phyloP scores from a whole-genome alignment of 1,284 basidiomycete genomes.

The Marasmius sp. region DNA sequence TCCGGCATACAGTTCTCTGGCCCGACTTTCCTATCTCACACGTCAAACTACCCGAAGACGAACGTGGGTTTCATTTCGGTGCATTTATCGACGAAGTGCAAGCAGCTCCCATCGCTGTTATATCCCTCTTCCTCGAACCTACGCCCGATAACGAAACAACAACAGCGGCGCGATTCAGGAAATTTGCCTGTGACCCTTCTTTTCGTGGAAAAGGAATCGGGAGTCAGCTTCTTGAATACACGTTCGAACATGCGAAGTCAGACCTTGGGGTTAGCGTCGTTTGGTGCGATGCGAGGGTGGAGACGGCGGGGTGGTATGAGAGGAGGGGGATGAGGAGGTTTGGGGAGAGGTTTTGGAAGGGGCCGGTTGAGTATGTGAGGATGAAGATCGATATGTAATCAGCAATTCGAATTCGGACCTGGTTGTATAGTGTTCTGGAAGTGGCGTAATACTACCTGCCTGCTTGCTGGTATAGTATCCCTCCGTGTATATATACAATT shows the following conservation, averaged over 20 bases:
- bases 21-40: slow-evolving; percentile 47
- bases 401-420: no score
- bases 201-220: slow-evolving; percentile 53
- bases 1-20: slow-evolving; percentile 62
- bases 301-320: slow-evolving; percentile 50
- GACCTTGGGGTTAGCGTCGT: slow-evolving; percentile 38
- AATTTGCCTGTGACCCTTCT: slow-evolving; percentile 55
- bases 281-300: slow-evolving; percentile 59
- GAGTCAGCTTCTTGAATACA: slow-evolving; percentile 42
- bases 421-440: no score
- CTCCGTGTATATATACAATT: no score
- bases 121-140: slow-evolving; percentile 54
- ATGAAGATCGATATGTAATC: slow-evolving; percentile 38
- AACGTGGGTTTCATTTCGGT: slow-evolving; percentile 49
- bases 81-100: slow-evolving; percentile 38
- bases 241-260: slow-evolving; percentile 35
- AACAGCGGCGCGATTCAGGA: slow-evolving; percentile 50
- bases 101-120: slow-evolving; percentile 43
- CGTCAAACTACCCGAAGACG: slow-evolving; percentile 54
- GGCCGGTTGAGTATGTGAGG: slow-evolving; percentile 50
- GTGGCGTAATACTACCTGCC: no score
- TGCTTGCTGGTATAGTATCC: no score
- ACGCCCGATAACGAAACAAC: slow-evolving; percentile 31
- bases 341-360: slow-evolving; percentile 53
- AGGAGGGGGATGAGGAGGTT: slow-evolving; percentile 48